These are phyloP conservation scores for Paraphaeosphaeria sporulosa DNA, from an alignment of 2,329 filamentous ascomycete genomes.

Conservation along the genomic window DNA sequence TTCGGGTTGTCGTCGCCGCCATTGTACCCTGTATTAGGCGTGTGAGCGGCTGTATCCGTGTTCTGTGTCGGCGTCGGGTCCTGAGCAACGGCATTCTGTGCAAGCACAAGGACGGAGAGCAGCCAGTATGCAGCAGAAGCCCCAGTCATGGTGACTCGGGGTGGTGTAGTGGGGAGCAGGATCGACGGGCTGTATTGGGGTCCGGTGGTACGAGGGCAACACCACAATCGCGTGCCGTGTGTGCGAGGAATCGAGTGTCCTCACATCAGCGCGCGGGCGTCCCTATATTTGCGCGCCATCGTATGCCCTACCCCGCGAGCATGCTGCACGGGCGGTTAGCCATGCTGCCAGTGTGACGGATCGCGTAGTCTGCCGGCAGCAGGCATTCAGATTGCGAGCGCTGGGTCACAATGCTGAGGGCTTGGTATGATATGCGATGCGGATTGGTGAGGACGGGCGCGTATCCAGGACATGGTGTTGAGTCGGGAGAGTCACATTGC, in stretches of 20 bases:
- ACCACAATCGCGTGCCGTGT: conserved; percentile 30
- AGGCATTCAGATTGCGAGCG: conserved; percentile 31
- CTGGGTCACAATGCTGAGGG: conserved; percentile 30
- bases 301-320: conserved; percentile 36
- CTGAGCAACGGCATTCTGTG: conserved; percentile 29
- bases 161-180: conserved; percentile 21
- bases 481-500: conserved; percentile 40
- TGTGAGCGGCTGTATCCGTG: conserved; percentile 25
- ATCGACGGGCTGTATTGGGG: conserved; percentile 23
- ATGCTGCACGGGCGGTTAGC: conserved; percentile 37
- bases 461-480: conserved; percentile 34
- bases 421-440: conserved; percentile 34
- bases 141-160: conserved; percentile 34
- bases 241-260: conserved; percentile 3
- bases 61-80: conserved; percentile 16
- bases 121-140: conserved; percentile 32
- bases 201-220: conserved; percentile 34
- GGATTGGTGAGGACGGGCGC: conserved; percentile 46
- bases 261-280: conserved; percentile 33
- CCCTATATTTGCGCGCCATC: conserved; percentile 45
- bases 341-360: conserved; percentile 35
- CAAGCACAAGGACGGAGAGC: conserved; percentile 38
- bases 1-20: conserved; percentile 47
- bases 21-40: conserved; percentile 43
- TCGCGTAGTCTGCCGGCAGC: conserved; percentile 31